Conservation (phyloP, 2,329 filamentous ascomycete genomes). For the Penicillium sp. region DNA sequence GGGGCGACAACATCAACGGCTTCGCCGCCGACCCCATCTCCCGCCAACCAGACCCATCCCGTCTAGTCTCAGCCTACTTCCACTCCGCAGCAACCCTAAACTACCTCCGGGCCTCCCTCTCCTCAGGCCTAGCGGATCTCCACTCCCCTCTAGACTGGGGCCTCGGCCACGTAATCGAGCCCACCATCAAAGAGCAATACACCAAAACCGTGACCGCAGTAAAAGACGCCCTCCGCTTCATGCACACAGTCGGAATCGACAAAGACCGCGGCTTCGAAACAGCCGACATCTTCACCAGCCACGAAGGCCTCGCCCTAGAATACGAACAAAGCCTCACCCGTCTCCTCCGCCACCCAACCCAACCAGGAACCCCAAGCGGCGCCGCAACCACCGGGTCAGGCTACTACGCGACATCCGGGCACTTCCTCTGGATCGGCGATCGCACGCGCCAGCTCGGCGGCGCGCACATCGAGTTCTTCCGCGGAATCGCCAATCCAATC, state of each 20-base stretch:
- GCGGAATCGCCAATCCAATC: conserved; percentile 91
- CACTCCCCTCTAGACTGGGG: conserved; percentile 94
- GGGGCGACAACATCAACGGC: conserved; percentile 93
- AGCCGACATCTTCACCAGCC: conserved; percentile 91
- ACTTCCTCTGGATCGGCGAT: conserved; percentile 98
- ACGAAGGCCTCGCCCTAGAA: conserved; percentile 89
- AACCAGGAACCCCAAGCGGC: conserved; percentile 38
- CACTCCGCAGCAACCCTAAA: conserved; percentile 93
- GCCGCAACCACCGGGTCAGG: conserved; percentile 35
- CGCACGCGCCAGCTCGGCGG: conserved; percentile 90
- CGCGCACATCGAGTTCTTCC: conserved; percentile 95
- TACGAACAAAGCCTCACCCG: conserved; percentile 89
- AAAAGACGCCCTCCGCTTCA: conserved; percentile 87
- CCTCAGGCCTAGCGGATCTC: conserved; percentile 87
- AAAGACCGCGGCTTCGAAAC: conserved; percentile 80
- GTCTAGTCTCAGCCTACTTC: conserved; percentile 89
- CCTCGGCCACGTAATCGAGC: conserved; percentile 83
- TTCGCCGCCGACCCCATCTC: conserved; percentile 64
- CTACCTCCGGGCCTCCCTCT: conserved; percentile 78
- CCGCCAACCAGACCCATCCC: conserved; percentile 72
- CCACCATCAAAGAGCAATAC: conserved; percentile 80
- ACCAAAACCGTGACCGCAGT: conserved; percentile 78
- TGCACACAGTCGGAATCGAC: conserved; percentile 87
- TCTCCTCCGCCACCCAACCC: conserved; percentile 52
- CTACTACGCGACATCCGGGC: conserved; percentile 91